Percentiles rank a stretch among this genome's conserved stretches.
These are phyloP conservation scores for Actinomortierella ambigua DNA, from an alignment of 371 early-diverging fungal species.

Conservation along the genomic window DNA sequence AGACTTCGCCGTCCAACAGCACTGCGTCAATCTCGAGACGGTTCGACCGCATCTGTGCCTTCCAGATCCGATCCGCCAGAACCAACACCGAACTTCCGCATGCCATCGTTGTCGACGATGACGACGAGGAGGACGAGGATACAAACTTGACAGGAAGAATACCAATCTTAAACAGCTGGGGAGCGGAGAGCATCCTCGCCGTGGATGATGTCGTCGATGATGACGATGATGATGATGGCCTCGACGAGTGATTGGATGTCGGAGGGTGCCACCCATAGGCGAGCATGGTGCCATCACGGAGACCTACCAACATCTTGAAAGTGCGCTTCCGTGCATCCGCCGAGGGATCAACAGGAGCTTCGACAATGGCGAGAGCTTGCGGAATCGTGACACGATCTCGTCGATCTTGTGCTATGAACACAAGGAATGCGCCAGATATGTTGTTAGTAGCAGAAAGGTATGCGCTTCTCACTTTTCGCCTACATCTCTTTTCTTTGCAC, in stretches of 20 bases:
- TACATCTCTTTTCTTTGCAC: no score
- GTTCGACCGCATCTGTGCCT: not conserved
- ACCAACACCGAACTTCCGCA: slow-evolving; percentile 6
- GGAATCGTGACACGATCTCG: slow-evolving; percentile 33
- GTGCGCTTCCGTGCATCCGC: slow-evolving; percentile 1
- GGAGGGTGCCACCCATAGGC: slow-evolving; percentile 19
- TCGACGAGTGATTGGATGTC: not conserved
- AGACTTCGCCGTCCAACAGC: slow-evolving; percentile 32
- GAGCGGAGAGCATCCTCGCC: slow-evolving; percentile 6
- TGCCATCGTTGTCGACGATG: not conserved
- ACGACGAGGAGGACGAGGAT: slow-evolving; percentile 4
- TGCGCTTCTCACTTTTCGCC: no score
- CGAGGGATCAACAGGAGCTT: not conserved
- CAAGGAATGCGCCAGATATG: no score
- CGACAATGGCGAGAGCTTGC: slow-evolving; percentile 24
- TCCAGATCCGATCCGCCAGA: slow-evolving; percentile 36
- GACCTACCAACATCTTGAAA: slow-evolving; percentile 16
- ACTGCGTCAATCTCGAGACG: slow-evolving; percentile 22
- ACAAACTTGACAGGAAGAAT: slow-evolving; percentile 27
- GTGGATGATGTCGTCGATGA: not conserved
- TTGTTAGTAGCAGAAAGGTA: no score
- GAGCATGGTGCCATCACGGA: slow-evolving; percentile 35
- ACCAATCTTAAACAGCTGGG: slow-evolving; percentile 26
- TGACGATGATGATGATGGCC: not conserved
- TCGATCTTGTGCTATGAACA: slow-evolving; percentile 17